Evolutionary conservation across 306 rosid genomes (phyloP).

Genomic region (Comarum palustre): DNA sequence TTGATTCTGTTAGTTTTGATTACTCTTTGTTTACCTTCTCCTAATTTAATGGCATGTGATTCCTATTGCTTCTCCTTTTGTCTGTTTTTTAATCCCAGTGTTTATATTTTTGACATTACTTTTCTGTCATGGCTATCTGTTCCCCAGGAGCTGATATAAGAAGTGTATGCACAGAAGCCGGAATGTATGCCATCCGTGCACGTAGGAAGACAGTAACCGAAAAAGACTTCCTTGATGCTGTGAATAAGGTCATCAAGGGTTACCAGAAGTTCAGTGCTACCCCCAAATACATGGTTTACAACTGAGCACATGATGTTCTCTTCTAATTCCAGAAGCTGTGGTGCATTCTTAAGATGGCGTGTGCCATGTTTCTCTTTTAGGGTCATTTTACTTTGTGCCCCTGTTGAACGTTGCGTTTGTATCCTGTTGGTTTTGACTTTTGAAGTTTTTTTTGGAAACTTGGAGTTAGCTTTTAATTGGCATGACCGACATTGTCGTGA

Average conservation of each 20-base stretch:
- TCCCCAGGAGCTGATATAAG: constrained; percentile 89
- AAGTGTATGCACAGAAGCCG: constrained; percentile 98
- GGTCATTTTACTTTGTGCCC: constrained; percentile 18
- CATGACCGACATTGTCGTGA: too few species aligned
- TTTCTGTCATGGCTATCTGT: constrained; percentile 26
- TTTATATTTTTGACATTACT: constrained; percentile 2
- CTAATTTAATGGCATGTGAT: not conserved
- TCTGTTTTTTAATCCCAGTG: not conserved
- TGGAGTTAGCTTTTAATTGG: too few species aligned
- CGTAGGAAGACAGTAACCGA: constrained; percentile 96
- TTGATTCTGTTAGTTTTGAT: not conserved
- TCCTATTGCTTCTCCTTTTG: too few species aligned
- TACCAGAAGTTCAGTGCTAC: constrained; percentile 99
- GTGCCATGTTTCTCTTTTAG: constrained; percentile 15
- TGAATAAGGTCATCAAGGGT: constrained; percentile 94
- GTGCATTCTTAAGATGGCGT: constrained; percentile 10
- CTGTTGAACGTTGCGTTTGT: constrained; percentile 16
- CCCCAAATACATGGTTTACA: constrained; percentile 98
- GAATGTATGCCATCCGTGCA: constrained; percentile 98
- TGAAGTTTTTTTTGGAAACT: too few species aligned
- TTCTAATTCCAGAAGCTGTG: not conserved
- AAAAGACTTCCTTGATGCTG: constrained; percentile 98
- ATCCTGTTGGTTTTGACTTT: too few species aligned
- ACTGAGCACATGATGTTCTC: constrained; percentile 38
- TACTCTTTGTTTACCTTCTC: not conserved